Evolutionary conservation across 495 filamentous ascomycete species (phyloP), one percentile per base, ranked within the genome.

Genomic region (Penicillium manginii): DNA sequence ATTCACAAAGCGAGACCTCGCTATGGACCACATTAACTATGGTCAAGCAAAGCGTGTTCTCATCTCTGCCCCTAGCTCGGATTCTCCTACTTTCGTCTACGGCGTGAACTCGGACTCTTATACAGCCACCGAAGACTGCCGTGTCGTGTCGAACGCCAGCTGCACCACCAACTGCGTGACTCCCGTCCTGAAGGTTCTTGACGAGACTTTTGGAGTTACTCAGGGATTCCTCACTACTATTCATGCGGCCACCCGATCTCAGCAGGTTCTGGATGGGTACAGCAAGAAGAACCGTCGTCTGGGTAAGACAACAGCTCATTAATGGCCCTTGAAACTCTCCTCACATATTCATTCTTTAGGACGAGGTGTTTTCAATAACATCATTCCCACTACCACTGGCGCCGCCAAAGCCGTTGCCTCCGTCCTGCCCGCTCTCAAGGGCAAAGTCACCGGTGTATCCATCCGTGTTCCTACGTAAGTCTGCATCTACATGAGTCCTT

Each of bases 281-380:
- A 74, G 71, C 58, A 70, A 74, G 71, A 74, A 74, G 69, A 74
- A 71, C 50, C 64, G 58, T 45, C 69, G 71, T 19, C 58, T 74
- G 6, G 70, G 70, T 73, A 63, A 42, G 58, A 11, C 40, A 21
- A 17, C n/a, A 9, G 14, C 0, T 31, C 10, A 14, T 11, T 32
- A 21, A 18, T 43, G 12, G 15, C 32, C 12, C 17, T n/a, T n/a
- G 23, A 33, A 1, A 51, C 32, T 11, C 29, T 60, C 54, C 52
- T 45, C 29, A 37, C 22, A 57, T 7, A 3, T 19, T 21, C 35
- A 14, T 4, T 21, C 43, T 45, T n/a, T 14, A 71, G 71, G 71
- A 0, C 71, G 71, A 23, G 64, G 65, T 19, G 69, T 74, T 23
- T 74, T 74, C 53, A 66, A 71, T 47, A 74, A 74, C 21, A 74